Base-by-base conservation (phyloP, 306 rosid species). In the Vigna radiata region DNA sequence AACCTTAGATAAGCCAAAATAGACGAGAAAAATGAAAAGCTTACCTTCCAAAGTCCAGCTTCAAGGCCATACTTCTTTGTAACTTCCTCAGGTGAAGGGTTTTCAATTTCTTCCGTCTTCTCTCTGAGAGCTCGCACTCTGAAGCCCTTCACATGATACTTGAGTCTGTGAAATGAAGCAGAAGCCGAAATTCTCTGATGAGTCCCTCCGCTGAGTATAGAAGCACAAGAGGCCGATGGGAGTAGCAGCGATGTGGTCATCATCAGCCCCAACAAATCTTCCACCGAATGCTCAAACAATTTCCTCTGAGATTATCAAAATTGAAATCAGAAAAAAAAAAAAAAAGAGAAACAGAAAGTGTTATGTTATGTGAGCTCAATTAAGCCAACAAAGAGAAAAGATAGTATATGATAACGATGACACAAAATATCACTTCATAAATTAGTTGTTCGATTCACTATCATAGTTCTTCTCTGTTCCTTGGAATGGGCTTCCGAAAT, bases 21-120 rank as follows among this genome's bases (percentile, higher is more conserved):
- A 56, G 13, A 23, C 16, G 1, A 25, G 33, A 37, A 59, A 82
- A 77, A 70, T 55, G 13, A 41, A 68, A 80, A 72, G 77, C 74
- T 83, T 70, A 94, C 98, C 97, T 91, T 89, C 98, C 96, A 94
- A 8, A 94, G 90, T 72, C 93, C 98, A 84, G 91, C 96, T 84
- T 94, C 97, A 69, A 94, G 97, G 48, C 97, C 98, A 71, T 87
- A 94, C 75, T 94, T 94, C 73, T 88, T 84, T 12, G 98, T 86
- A 48, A 94, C 78, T 53, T 91, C 96, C 13, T 94, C 98, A 10
- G 91, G 86, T 52, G 94, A 79, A 14, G 96, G 83, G 89, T 23
- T 76, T 78, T 91, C 76, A 39, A 81, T 84, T 85, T 91, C 86
- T 76, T 90, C 96, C 1, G 93, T 89, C 84, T 90, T 91, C 89